Evolutionary conservation across 805 yeast species (phyloP), one percentile per base, ranked within the genome.

Genomic region (Groenewaldozyma tartarivorans): DNA sequence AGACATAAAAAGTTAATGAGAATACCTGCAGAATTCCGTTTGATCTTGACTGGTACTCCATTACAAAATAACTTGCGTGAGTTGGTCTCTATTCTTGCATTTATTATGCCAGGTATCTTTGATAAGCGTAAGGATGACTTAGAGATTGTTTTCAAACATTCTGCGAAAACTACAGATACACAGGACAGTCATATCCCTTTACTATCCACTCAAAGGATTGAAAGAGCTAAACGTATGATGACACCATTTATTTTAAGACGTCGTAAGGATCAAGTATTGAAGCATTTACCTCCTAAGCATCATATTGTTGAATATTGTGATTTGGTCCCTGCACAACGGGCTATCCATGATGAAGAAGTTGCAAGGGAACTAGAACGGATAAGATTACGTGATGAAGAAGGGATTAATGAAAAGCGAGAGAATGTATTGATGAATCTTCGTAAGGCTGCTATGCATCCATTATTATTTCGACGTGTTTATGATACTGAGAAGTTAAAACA

Each of bases 221-320:
- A 78, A 26, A 83, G 87, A 56, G 99, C 99, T 3, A 86, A 85
- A 58, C 81, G 92, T 4, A 90, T 92, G 96, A 90, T 92, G 97
- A 82, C 94, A 2, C 99, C 99, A 3, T 92, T 92, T 64, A 90
- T 92, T 5, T 66, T 92, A 53, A 74, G 99, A 61, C 77, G 99
- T 58, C 81, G 80, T 57, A 92, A 92, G 64, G 83, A 75, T 42
- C 96, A 90, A 61, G 98, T 92, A 5, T 71, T 92, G 60, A 76
- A 83, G 56, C 90, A 92, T 57, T 67, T 92, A 44, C 98, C 98
- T 1, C 69, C 72, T 22, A 92, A 92, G 56, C 63, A 67, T 41
- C 85, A 80, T 44, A 64, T 63, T 35, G 71, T 82, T 29, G 75
- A 73, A 39, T 69, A 68, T 48, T 87, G 96, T 60, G 78, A 73